Percentiles rank a stretch among this genome's conserved stretches.
These are phyloP conservation scores for Phlyctochytrium arcticum DNA, from an alignment of 192 early-diverging fungal genomes.

Conservation along the genomic window DNA sequence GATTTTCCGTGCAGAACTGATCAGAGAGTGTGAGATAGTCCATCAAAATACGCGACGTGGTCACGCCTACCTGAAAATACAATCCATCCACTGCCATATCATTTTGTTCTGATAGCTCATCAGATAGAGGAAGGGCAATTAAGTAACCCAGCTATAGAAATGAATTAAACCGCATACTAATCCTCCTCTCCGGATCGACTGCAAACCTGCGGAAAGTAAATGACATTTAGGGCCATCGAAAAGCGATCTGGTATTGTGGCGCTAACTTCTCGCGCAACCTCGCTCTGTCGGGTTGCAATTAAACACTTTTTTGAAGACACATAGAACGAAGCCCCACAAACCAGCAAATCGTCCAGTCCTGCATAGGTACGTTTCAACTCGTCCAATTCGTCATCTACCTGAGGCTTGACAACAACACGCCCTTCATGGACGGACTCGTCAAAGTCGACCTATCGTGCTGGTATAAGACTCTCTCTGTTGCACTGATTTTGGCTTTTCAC, in stretches of 20 bases:
- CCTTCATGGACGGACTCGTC: conserved; percentile 57
- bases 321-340: conserved; percentile 13
- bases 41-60: too few relatives aligned
- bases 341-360: conserved; percentile 64
- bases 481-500: too few relatives aligned
- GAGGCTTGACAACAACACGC: conserved; percentile 55
- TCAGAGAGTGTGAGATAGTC: neutral
- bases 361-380: conserved; percentile 61
- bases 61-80: conserved; percentile 47
- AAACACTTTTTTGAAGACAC: neutral
- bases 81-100: conserved; percentile 48
- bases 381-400: conserved; percentile 60
- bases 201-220: conserved; percentile 69
- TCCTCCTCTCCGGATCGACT: neutral
- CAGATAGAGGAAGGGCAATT: conserved; percentile 59
- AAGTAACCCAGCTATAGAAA: conserved; percentile 77
- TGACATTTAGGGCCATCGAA: conserved; percentile 56
- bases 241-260: conserved; percentile 47
- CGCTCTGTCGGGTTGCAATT: conserved; percentile 19
- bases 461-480: too few relatives aligned
- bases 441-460: conserved; percentile 61
- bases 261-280: conserved; percentile 58
- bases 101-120: conserved; percentile 41
- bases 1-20: conserved; percentile 64
- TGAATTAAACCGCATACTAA: too few relatives aligned